Evolutionary conservation across 768 basidiomycete species (phyloP), one percentile per base, ranked within the genome.

Genomic region (Russula compacta): DNA sequence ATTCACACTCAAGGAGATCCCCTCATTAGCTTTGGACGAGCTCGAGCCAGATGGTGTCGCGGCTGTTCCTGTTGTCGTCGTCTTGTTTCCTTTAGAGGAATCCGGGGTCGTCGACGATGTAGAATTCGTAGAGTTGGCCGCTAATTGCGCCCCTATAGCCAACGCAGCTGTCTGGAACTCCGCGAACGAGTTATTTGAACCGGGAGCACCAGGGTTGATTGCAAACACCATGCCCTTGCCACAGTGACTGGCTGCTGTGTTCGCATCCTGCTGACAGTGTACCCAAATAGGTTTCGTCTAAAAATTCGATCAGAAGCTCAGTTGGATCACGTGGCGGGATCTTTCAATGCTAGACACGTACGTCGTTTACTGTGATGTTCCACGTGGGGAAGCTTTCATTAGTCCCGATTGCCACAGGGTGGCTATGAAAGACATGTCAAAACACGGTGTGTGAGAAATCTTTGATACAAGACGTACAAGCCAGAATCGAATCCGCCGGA

Each of bases 401-500:
- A 32, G 57, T 53, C 17, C 39, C 59, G 6, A 56, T 40, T n/a
- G 67, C 46, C 33, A 70, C 68, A 19, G 72, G 69, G 44, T 62
- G 56, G 67, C 70, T 70, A 17, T n/a, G 53, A 11, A 4, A 57
- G 15, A 19, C 19, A 43, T 14, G 21, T 49, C 19, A 47, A 46
- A 46, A 7, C 33, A 15, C 4, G 32, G 14, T 17, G 21, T 32
- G 36, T 15, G n/a, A 53, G 1, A 14, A 19, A 12, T 1, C 2
- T 12, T 1, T n/a, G 17, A 3, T 12, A 38, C 35, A 11, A 32
- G 12, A 73, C 78, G 70, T 62, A 84, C 83, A 83, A 84, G 63
- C 78, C 80, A 46, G 81, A 76, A 67, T 85, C 82, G 65, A 86
- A 83, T 11, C 83, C 84, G 56, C 68, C 73, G 0, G 67, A 53